Base-by-base conservation (phyloP, 257 asterid genomes). In the Solanum dulcamara region DNA sequence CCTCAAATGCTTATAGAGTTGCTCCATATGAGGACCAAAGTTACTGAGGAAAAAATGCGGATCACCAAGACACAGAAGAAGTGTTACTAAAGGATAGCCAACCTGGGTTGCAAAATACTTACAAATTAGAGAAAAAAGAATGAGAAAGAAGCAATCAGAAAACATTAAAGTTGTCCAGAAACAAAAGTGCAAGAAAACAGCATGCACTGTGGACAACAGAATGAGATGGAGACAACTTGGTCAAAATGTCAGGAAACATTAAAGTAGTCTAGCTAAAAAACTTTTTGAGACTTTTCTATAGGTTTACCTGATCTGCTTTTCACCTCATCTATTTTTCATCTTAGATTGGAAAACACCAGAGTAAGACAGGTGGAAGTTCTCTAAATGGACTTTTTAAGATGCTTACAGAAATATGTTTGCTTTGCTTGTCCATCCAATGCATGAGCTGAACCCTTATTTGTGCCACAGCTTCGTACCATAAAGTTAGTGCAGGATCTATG, bases 401-500 rank as follows among this genome's bases (percentile, higher is more conserved):
- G 42, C 99, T 92, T 89, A 95, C 99, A 89, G 97, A 89, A 86
- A 95, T 95, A 87, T 97, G 98, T 91, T 97, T 97, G 92, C 98
- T 97, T 90, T 95, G 98, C 87, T 94, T 97, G 88, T 97, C 99
- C 96, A 95, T 95, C 99, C 99, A 97, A 85, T 92, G 90, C 92
- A 93, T 91, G 85, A 97, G 97, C 87, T 95, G 98, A 83, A 86
- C 92, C 90, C 98, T 92, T 89, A 95, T 95, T 86, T 95, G 95
- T 57, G 97, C 98, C 89, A 97, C 98, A 88, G 99, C 99, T 89
- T 97, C 99, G 85, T 97, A 94, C 99, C 98, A 97, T 75, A 97
- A 90, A 85, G 95, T 90, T 83, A 97, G 96, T 81, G 99, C 98
- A 89, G 98, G 97, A 81, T 95, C 99, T 85, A 97, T 96, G 87